Percentiles rank a stretch among this genome's conserved stretches.
These are phyloP conservation scores for Vitellaria paradoxa DNA, from an alignment of 179 eudicot species.

Conservation along the genomic window DNA sequence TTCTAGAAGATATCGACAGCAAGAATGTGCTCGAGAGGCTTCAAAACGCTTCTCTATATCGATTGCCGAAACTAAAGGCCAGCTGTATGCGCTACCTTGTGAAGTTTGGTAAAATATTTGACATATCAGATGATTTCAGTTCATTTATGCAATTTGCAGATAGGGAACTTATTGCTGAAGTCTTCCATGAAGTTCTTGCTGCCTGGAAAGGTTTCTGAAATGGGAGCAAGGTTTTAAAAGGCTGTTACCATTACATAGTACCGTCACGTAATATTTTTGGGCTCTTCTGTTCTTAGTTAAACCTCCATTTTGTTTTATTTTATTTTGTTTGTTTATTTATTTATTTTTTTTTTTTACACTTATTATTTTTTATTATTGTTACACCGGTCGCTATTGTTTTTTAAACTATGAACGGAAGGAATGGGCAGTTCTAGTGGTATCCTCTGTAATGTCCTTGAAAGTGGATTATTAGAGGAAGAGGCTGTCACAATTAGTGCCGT, in stretches of 20 bases:
- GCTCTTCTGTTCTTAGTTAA: too few relatives aligned
- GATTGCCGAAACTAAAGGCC: conserved; percentile 60
- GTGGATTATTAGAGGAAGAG: neutral
- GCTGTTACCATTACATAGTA: too few relatives aligned
- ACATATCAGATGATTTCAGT: conserved; percentile 69
- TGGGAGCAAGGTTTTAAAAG: too few relatives aligned
- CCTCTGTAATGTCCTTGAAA: too few relatives aligned
- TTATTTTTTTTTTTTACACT: too few relatives aligned
- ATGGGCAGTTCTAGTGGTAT: too few relatives aligned
- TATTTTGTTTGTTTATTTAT: too few relatives aligned
- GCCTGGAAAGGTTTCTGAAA: conserved; percentile 89
- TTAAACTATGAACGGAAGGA: too few relatives aligned
- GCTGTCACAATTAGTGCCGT: neutral
- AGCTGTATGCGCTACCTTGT: conserved; percentile 73
- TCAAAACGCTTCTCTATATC: conserved; percentile 64
- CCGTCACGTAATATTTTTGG: too few relatives aligned
- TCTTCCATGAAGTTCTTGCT: conserved; percentile 71
- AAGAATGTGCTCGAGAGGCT: conserved; percentile 83
- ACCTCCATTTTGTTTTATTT: too few relatives aligned
- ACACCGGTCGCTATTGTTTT: too few relatives aligned
- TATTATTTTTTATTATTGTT: too few relatives aligned
- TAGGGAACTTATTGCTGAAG: conserved; percentile 68
- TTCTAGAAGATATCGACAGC: conserved; percentile 70
- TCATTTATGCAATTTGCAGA: conserved; percentile 64
- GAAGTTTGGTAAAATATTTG: conserved; percentile 80